Evolutionary conservation across 306 rosid species (phyloP).

Genomic region (Ziziphus jujuba): DNA sequence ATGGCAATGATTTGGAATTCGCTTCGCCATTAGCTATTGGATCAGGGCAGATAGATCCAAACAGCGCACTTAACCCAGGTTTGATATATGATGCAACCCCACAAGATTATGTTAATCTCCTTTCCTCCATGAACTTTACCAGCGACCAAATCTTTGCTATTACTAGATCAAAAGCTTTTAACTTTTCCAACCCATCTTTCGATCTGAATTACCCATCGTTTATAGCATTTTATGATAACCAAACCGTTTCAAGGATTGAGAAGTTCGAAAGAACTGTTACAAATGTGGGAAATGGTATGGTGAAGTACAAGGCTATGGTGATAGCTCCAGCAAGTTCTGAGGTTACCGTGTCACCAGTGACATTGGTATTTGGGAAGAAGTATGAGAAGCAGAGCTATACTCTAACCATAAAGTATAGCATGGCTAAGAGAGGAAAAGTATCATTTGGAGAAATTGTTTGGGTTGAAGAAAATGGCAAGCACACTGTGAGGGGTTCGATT

Average conservation of each 20-base stretch:
- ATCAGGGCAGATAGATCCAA: too few relatives aligned
- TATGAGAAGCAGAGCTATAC: constrained; percentile 43
- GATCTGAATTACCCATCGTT: constrained; percentile 22
- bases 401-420: constrained; percentile 18
- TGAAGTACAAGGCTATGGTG: constrained; percentile 30
- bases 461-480: too few relatives aligned
- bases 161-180: neutral
- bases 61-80: too few relatives aligned
- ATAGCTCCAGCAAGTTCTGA: constrained; percentile 28
- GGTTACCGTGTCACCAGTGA: constrained; percentile 41
- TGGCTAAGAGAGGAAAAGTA: neutral
- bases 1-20: too few relatives aligned
- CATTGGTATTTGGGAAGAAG: constrained; percentile 25
- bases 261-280: constrained; percentile 5
- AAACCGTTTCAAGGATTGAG: neutral
- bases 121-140: neutral
- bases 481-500: too few relatives aligned
- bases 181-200: constrained; percentile 1
- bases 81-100: too few relatives aligned
- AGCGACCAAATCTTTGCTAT: neutral
- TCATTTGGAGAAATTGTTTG: constrained; percentile 29
- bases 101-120: too few relatives aligned
- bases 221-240: neutral
- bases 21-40: too few relatives aligned
- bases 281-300: constrained; percentile 12